Evolutionary conservation across 164 flowering plant genomes (phyloP).

Genomic region (Platanus orientalis): DNA sequence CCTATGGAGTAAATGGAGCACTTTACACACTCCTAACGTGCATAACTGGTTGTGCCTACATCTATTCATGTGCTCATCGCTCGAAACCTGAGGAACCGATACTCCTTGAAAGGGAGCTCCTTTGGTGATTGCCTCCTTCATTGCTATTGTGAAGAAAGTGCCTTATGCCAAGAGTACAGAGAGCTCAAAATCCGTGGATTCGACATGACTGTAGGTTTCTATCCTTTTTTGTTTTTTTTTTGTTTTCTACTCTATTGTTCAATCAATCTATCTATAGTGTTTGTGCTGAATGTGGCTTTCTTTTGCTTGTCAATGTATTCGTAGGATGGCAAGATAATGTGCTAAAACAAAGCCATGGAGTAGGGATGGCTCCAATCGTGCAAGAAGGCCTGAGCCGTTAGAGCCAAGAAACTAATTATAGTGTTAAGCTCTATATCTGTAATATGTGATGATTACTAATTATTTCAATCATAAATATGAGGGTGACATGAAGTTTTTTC

Average conservation of each 20-base stretch:
- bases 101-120: slow-evolving; percentile 15
- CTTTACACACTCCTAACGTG: slow-evolving; percentile 26
- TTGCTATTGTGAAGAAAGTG: slow-evolving; percentile 37
- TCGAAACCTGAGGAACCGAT: slow-evolving; percentile 35
- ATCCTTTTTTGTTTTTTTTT: neutral
- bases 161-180: slow-evolving; percentile 54
- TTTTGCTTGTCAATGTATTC: neutral
- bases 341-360: slow-evolving; percentile 30
- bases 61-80: slow-evolving; percentile 41
- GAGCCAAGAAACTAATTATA: too few relatives aligned
- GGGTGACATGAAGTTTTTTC: too few relatives aligned
- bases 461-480: too few relatives aligned
- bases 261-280: neutral
- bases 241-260: neutral
- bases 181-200: slow-evolving; percentile 51
- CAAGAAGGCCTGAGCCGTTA: slow-evolving; percentile 32
- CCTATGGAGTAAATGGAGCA: slow-evolving; percentile 37
- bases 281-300: neutral
- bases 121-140: slow-evolving; percentile 40
- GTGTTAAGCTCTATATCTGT: too few relatives aligned
- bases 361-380: slow-evolving; percentile 25
- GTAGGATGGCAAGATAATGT: slow-evolving; percentile 53
- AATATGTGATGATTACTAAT: too few relatives aligned
- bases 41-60: slow-evolving; percentile 28
- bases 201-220: slow-evolving; percentile 38